A percentile compares a stretch with the other conserved stretches of the same genome.
These are phyloP conservation scores for Dillenia suffruticosa DNA, from an alignment of 164 flowering plant species.

Conservation along the genomic window DNA sequence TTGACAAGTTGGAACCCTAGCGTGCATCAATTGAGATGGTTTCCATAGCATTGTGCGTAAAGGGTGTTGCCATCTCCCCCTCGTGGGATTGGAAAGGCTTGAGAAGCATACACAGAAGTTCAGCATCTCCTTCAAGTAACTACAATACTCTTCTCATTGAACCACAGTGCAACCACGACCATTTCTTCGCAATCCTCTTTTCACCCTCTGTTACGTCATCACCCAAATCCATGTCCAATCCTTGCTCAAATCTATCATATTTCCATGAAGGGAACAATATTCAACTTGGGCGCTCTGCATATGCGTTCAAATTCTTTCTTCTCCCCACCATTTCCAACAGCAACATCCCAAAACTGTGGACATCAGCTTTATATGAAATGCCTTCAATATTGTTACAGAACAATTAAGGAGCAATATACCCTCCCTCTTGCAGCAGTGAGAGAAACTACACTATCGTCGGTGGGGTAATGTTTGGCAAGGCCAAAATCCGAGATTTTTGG, in stretches of 20 bases:
- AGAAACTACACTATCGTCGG: constrained; percentile 8
- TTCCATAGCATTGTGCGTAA: too few species aligned
- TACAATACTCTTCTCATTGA: too few species aligned
- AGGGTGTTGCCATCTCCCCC: too few species aligned
- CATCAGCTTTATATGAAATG: constrained; percentile 17
- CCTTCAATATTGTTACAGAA: constrained; percentile 6
- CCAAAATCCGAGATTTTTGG: constrained; percentile 21
- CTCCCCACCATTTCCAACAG: constrained; percentile 6
- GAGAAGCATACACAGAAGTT: too few species aligned
- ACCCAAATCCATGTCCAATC: background rate
- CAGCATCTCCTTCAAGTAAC: too few species aligned
- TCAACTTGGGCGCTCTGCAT: background rate
- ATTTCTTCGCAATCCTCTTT: too few species aligned
- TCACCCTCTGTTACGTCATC: too few species aligned
- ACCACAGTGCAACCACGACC: too few species aligned
- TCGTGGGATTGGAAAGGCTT: too few species aligned
- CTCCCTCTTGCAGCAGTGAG: constrained; percentile 13
- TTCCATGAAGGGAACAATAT: constrained; percentile 3
- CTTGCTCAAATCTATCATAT: background rate
- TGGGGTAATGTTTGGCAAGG: constrained; percentile 7
- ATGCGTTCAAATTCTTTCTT: background rate
- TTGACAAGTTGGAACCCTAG: too few species aligned
- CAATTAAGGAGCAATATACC: too few species aligned
- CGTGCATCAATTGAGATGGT: too few species aligned
- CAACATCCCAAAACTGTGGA: background rate